Base-by-base conservation (phyloP, 208 protist species). In the Entamoeba invadens region DNA sequence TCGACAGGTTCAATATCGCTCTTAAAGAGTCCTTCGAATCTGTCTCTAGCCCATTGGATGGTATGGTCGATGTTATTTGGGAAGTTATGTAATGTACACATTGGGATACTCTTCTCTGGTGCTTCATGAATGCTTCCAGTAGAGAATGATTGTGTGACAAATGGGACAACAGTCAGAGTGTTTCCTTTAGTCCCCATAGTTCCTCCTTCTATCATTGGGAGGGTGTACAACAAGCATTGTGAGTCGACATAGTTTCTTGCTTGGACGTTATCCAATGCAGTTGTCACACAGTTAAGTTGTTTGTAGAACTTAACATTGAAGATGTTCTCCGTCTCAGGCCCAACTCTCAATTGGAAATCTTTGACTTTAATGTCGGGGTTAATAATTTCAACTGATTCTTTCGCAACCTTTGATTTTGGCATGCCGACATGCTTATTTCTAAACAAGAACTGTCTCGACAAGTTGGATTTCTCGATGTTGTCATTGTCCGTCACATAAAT, bases 51-150 rank as follows among this genome's bases (percentile, higher is more conserved):
- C 97, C 97, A 98, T 68, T 96, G 94, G 18, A 97, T 93, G 21
- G 46, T 94, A 72, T 96, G 98, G 96, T 99, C 98, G 96, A 99
- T 99, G 44, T 96, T 95, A 96, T 99, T 98, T 35, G 99, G 99
- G 96, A 99, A 99, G 96, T 99, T 99, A 95, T 99, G 99, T 44
- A 99, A 96, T 31, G 99, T 99, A 96, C 99, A 99, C n/a, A 99
- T 97, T 45, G 99, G 98, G 94, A 99, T 99, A 8, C 96, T 96
- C 95, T 99, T 98, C 45, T 95, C 93, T 45, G 12, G 16, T 35
- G 94, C 50, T 57, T 97, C 95, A 21, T 35, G 96, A 31, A 91
- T 91, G 35, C 38, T 21, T 16, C 50, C 94, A 3, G 57, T 77
- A 21, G 57, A 4, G 97, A 99, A 99, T 92, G 97, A 98, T 96